Base-by-base conservation (phyloP, 2,329 filamentous ascomycete genomes). In the Talaromyces sp. region DNA sequence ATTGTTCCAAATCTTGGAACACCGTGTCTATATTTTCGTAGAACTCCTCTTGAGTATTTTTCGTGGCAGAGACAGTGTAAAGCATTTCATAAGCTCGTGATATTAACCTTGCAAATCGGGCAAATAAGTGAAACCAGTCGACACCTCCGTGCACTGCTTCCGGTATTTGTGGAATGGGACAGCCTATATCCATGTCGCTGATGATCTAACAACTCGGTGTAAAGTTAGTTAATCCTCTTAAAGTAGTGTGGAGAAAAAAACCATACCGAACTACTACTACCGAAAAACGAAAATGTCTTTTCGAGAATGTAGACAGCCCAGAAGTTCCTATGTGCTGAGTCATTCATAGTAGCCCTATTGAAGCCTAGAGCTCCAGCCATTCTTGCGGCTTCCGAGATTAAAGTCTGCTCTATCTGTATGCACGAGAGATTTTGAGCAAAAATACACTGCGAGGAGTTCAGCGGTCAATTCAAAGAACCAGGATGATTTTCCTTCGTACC, bases 301-400 rank as follows among this genome's bases (percentile, higher is more conserved):
- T 80, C 78, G 18, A 79, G 44, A 9, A 67, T 67, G 58, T 79
- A 79, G 16, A 79, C 68, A 0, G 76, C 73, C 77, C 77, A 80
- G 58, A 80, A 80, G 0, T 72, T 72, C 44, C 69, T 66, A 31
- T 70, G 66, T 12, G 64, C 62, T 25, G 62, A 37, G 23, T 63
- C 64, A 23, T 58, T 60, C 46, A 60, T 63, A 28, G 64, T 58
- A 3, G 67, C 62, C 50, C 71, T 71, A 37, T 74, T 72, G 61
- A 73, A 76, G 2, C 72, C 68, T 11, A 76, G 66, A 0, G 63
- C 58, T 31, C 72, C 66, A 5, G 70, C 74, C 67, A 77, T 75
- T 61, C 76, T 70, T 3, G 72, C 71, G 3, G 75, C 75, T 55
- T 78, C 73, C 0, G 68, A 66, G 3, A 74, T 65, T 18, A 77